These are phyloP conservation scores for Backusella macrospora DNA, from an alignment of 192 early-diverging fungal species.

Conservation along the genomic window DNA sequence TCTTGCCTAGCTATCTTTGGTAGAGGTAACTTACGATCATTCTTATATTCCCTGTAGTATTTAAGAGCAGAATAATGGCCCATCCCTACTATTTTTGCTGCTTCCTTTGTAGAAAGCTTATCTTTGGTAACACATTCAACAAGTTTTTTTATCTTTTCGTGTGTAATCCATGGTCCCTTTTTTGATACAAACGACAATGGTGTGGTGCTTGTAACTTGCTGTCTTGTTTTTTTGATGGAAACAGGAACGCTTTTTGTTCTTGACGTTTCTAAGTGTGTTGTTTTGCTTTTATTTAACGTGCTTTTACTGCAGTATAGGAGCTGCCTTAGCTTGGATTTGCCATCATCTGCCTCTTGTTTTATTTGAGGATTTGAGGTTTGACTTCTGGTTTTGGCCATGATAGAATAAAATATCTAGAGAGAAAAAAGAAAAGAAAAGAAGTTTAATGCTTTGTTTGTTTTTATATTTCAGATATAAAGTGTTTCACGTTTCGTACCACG, in stretches of 20 bases:
- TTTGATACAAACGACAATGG: neutral
- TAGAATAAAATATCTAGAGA: too few relatives aligned
- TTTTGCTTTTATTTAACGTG: neutral
- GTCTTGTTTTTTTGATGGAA: neutral
- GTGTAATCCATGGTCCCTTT: neutral
- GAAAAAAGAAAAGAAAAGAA: too few relatives aligned
- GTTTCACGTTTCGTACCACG: too few relatives aligned
- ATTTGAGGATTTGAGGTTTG: neutral
- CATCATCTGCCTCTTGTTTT: neutral
- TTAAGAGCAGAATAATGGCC: neutral
- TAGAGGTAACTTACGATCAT: neutral
- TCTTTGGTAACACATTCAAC: neutral
- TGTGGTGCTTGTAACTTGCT: neutral
- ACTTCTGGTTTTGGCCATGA: neutral
- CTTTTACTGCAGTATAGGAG: neutral
- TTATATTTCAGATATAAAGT: too few relatives aligned
- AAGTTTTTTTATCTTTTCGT: neutral
- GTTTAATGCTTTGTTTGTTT: too few relatives aligned
- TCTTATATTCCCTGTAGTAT: neutral
- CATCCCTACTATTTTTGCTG: neutral
- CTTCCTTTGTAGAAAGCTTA: neutral
- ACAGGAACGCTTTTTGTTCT: neutral
- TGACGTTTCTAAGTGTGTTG: neutral
- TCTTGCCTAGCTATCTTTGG: neutral
- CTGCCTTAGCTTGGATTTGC: neutral